Evolutionary conservation across 257 asterid genomes (phyloP), one percentile per base, ranked within the genome.

Genomic region (Solanum phureja): DNA sequence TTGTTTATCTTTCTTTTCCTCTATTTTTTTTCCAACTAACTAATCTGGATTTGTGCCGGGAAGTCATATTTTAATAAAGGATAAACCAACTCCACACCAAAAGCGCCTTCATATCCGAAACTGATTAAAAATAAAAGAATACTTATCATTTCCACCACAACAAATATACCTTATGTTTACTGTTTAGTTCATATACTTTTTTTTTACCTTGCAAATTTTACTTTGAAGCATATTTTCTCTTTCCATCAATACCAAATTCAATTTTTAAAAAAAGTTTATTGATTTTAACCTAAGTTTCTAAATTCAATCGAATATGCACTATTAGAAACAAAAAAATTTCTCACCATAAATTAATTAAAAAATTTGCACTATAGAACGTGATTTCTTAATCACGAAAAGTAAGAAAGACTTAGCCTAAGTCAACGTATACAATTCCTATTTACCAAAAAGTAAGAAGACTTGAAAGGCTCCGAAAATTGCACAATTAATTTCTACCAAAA

Each of bases 271-370:
- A 52, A 52, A 18, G 62, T 6, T 52, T 56, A 18, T 2, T 18
- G n/a, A 24, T 66, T 66, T 66, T 6, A 66, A 66, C 2, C 21
- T 4, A 66, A 27, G 18, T 0, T 66, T 11, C 1, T 66, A 13
- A 66, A 12, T 11, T 24, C 18, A 11, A 66, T 66, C 35, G 19
- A 23, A n/a, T 24, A 27, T 31, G 8, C 6, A 58, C 5, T 2
- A 56, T 56, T 56, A 56, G 1, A 58, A 58, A 58, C 1, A 21
- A 58, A 7, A 0, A 7, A 0, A 0, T 0, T 21, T 58, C 4
- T n/a, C 27, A 58, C 66, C 5, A 3, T 21, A 58, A 58, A 58
- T 58, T n/a, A 58, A 58, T 58, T 19, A 21, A 21, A 21, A 58
- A 19, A 7, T 3, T 18, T 52, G 4, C 8, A 18, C n/a, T 6